A percentile compares a stretch with the other conserved stretches of the same genome.
These are phyloP conservation scores for Cyclotella cryptica DNA, from an alignment of 108 stramenopile species.

Conservation along the genomic window DNA sequence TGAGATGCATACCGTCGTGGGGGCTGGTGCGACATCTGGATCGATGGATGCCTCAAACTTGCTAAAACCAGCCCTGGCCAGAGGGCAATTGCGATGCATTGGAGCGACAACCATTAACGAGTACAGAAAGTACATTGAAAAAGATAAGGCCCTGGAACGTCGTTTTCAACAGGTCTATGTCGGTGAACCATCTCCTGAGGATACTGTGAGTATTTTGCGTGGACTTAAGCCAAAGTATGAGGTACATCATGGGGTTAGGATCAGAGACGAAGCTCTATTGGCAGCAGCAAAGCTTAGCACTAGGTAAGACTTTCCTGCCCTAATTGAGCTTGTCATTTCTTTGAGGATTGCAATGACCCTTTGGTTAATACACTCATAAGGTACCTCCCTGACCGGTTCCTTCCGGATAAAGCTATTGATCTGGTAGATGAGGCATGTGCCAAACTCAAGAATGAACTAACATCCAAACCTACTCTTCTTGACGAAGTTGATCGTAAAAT, in stretches of 20 bases:
- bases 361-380: background rate
- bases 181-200: constrained; percentile 95
- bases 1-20: constrained; percentile 93
- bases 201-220: constrained; percentile 97
- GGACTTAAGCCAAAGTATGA: constrained; percentile 98
- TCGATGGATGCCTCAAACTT: constrained; percentile 99
- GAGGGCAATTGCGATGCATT: constrained; percentile 97
- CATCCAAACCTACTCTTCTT: constrained; percentile 79
- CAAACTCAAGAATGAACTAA: constrained; percentile 89
- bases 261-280: constrained; percentile 96
- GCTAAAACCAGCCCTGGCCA: constrained; percentile 96
- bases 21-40: constrained; percentile 88
- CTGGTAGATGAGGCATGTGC: constrained; percentile 98
- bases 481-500: constrained; percentile 96
- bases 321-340: background rate
- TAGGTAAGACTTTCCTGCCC: constrained; percentile 33
- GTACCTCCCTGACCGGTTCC: constrained; percentile 96
- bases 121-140: constrained; percentile 97
- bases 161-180: constrained; percentile 99
- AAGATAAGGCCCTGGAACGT: constrained; percentile 98
- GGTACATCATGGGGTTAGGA: constrained; percentile 96
- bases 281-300: constrained; percentile 96
- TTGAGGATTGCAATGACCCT: background rate
- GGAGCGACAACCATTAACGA: constrained; percentile 98
- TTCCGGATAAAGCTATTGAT: constrained; percentile 89